Conservation (phyloP, 1,284 basidiomycete genomes). For the Golubevia sp. region DNA sequence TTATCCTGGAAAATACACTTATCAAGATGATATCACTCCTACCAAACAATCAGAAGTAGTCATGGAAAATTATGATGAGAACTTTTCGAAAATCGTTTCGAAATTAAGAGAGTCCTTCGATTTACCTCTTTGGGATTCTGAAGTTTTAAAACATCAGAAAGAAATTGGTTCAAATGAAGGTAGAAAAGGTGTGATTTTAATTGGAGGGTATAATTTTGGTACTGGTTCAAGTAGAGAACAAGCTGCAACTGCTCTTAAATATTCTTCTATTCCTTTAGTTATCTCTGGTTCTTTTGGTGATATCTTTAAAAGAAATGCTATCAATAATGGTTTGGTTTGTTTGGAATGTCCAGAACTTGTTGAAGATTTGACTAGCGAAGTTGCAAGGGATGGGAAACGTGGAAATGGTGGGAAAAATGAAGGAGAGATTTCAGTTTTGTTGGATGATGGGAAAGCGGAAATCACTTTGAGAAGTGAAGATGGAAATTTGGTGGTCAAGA, state of each 20-base stretch:
- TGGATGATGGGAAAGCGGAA: slow-evolving; percentile 8
- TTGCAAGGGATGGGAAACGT: slow-evolving; percentile 63
- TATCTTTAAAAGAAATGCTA: slow-evolving; percentile 98
- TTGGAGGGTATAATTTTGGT: slow-evolving; percentile 97
- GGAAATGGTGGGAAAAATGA: slow-evolving; percentile 22
- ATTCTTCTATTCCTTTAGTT: slow-evolving; percentile 89
- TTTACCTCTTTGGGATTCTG: background rate
- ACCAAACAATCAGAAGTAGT: slow-evolving; percentile 55
- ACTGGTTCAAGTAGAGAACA: slow-evolving; percentile 99
- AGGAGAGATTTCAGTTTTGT: slow-evolving; percentile 42
- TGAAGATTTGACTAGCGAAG: slow-evolving; percentile 76
- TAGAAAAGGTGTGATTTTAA: slow-evolving; percentile 75
- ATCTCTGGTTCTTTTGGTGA: slow-evolving; percentile 97
- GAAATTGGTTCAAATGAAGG: slow-evolving; percentile 23
- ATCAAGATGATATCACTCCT: slow-evolving; percentile 74
- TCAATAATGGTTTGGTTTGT: slow-evolving; percentile 97
- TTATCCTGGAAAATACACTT: slow-evolving; percentile 99
- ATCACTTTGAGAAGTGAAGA: slow-evolving; percentile 3
- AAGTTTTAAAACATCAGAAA: background rate
- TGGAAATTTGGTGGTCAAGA: slow-evolving; percentile 7
- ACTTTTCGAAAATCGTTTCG: slow-evolving; percentile 42
- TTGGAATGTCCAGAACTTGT: slow-evolving; percentile 89
- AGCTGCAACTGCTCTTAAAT: slow-evolving; percentile 93
- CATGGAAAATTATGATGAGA: slow-evolving; percentile 60
- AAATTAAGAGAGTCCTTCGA: slow-evolving; percentile 14